Percentiles rank a stretch among this genome's conserved stretches.
Evolutionary conservation across 2,329 filamentous ascomycete genomes (phyloP).

Genomic region (Chalaropsis ovoidea): DNA sequence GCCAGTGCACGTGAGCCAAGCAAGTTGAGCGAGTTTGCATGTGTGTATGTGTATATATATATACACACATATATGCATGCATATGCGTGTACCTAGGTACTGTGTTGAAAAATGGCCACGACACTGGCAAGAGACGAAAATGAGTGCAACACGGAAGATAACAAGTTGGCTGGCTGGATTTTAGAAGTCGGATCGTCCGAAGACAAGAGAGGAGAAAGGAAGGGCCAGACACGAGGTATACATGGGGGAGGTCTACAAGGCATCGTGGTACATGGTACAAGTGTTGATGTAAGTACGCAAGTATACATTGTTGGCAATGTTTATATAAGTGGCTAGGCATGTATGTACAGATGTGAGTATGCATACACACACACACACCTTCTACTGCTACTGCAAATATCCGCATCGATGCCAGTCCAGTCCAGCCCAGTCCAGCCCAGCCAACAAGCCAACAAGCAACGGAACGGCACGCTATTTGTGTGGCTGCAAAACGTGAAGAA

Average conservation of each 20-base stretch:
- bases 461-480: neutral
- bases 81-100: neutral
- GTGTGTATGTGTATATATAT: neutral
- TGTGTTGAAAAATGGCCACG: neutral
- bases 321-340: neutral
- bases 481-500: conserved; percentile 6
- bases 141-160: no score
- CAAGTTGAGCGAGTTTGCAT: conserved; percentile 1
- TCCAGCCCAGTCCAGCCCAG: neutral
- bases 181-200: neutral
- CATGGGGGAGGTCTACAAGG: neutral
- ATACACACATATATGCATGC: neutral
- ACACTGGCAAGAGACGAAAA: no score
- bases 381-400: neutral
- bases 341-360: neutral
- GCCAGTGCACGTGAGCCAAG: neutral
- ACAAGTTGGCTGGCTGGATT: no score
- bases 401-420: neutral
- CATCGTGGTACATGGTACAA: no score
- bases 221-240: neutral
- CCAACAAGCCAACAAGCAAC: neutral
- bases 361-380: no score
- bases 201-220: neutral
- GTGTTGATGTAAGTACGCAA: no score
- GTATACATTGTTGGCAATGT: neutral